Percentiles rank a stretch among this genome's conserved stretches.
These are phyloP conservation scores for Besnoitia besnoiti DNA, from an alignment of 169 alveolate genomes.

Conservation along the genomic window DNA sequence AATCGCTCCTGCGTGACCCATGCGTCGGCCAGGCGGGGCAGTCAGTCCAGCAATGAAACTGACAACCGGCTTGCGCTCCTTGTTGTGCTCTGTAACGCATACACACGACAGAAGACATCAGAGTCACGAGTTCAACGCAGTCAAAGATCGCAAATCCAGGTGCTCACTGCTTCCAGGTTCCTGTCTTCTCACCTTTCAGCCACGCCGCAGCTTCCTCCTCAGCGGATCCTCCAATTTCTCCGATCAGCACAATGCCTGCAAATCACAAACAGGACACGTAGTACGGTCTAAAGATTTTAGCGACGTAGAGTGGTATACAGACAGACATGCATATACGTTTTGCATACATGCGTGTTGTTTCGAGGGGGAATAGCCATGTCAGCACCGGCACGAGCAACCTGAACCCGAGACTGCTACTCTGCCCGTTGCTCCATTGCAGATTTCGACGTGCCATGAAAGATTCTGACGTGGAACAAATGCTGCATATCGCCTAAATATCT, in stretches of 20 bases:
- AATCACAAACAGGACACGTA: neutral
- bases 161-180: neutral
- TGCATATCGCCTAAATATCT: no score
- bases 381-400: no score
- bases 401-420: no score
- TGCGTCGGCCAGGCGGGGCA: conserved; percentile 98
- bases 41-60: conserved; percentile 97
- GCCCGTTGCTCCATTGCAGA: no score
- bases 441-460: no score
- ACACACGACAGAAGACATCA: neutral
- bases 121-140: neutral
- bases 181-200: conserved; percentile 81
- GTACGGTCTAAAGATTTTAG: no score
- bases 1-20: conserved; percentile 99
- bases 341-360: neutral
- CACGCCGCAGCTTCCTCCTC: conserved; percentile 98
- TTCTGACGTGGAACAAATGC: no score
- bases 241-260: conserved; percentile 94
- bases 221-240: conserved; percentile 98
- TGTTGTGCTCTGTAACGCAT: conserved; percentile 73
- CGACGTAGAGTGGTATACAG: no score
- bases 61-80: conserved; percentile 92
- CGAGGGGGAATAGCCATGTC: no score
- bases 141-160: no score
- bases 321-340: neutral